These are phyloP conservation scores for Eurotiales sp. DNA, from an alignment of 2,329 filamentous ascomycete species.

Conservation along the genomic window DNA sequence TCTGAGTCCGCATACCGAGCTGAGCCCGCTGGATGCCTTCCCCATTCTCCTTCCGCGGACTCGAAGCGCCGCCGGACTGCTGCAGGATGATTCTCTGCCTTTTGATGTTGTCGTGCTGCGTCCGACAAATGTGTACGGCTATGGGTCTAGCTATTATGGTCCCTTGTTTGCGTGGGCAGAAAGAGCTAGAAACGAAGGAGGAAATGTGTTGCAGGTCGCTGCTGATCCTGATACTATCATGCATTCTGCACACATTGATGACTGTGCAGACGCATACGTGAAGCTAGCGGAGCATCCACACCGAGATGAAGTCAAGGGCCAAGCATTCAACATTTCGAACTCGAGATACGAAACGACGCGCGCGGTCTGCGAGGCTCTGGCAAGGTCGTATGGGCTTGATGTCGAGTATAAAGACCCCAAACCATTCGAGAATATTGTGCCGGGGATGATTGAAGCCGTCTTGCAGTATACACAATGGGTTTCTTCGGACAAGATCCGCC, in stretches of 20 bases:
- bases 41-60: slow-evolving; percentile 7
- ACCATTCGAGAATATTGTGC: background rate
- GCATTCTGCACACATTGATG: slow-evolving; percentile 11
- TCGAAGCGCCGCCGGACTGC: background rate
- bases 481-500: slow-evolving; percentile 10
- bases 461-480: slow-evolving; percentile 13
- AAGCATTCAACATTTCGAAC: slow-evolving; percentile 14
- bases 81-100: background rate
- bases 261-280: slow-evolving; percentile 11
- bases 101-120: slow-evolving; percentile 12
- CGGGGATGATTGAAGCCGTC: background rate
- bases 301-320: slow-evolving; percentile 7
- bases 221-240: slow-evolving; percentile 11
- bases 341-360: slow-evolving; percentile 6
- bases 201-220: background rate
- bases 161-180: slow-evolving; percentile 9
- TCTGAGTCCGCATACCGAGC: slow-evolving; percentile 10
- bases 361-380: slow-evolving; percentile 5
- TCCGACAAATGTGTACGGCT: slow-evolving; percentile 13
- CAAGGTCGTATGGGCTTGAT: slow-evolving; percentile 5
- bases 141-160: slow-evolving; percentile 12
- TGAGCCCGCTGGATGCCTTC: slow-evolving; percentile 4
- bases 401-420: slow-evolving; percentile 5
- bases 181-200: background rate
- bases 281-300: slow-evolving; percentile 2